These are phyloP conservation scores for Epichloe gansuensis DNA, from an alignment of 2,329 filamentous ascomycete species.

Conservation along the genomic window DNA sequence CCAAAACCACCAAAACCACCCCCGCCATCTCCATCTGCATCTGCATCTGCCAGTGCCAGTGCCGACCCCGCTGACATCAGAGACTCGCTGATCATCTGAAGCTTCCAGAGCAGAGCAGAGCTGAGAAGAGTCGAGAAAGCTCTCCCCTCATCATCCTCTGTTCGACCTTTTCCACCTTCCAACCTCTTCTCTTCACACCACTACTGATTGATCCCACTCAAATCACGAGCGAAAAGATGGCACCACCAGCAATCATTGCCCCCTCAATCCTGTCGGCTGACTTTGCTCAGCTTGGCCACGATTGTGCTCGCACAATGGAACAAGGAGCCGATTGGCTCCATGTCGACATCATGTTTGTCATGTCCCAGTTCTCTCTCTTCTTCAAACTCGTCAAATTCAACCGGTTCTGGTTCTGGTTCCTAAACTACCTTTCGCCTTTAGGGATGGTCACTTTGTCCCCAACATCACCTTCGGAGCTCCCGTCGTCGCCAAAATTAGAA, in stretches of 20 bases:
- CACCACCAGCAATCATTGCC: slow-evolving; percentile 84
- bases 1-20: too few species aligned
- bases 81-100: neutral
- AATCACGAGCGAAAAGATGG: slow-evolving; percentile 44
- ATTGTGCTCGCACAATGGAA: slow-evolving; percentile 74
- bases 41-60: neutral
- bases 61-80: slow-evolving; percentile 9
- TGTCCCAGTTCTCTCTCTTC: neutral
- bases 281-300: slow-evolving; percentile 77
- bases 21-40: neutral
- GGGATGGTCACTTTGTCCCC: slow-evolving; percentile 97
- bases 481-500: slow-evolving; percentile 86
- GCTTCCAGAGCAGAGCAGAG: neutral
- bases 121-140: neutral
- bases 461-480: slow-evolving; percentile 96
- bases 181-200: neutral
- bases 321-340: slow-evolving; percentile 88
- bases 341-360: slow-evolving; percentile 69
- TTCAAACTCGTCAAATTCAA: slow-evolving; percentile 12
- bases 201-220: neutral
- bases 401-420: neutral
- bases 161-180: neutral
- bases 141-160: neutral
- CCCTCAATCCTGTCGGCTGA: slow-evolving; percentile 97
- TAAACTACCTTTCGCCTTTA: slow-evolving; percentile 18